A percentile compares a stretch with the other conserved stretches of the same genome.
These are phyloP conservation scores for Gymnopilus dilepis DNA, from an alignment of 768 basidiomycete species.

Conservation along the genomic window DNA sequence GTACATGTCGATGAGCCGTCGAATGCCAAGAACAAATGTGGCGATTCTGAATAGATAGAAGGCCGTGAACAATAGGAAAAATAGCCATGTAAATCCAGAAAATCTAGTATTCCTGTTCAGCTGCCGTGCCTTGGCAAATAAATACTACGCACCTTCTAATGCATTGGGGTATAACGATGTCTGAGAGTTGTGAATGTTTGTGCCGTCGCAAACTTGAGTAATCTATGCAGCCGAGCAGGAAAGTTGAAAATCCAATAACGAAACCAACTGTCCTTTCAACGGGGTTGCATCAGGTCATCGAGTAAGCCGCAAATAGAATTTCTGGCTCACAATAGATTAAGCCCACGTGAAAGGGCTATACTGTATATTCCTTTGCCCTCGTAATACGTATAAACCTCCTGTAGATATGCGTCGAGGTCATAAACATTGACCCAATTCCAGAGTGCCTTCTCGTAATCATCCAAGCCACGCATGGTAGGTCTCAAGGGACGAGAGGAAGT, in stretches of 20 bases:
- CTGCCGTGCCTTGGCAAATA: neutral
- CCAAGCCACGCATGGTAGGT: slow-evolving; percentile 66
- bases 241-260: slow-evolving; percentile 98
- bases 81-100: slow-evolving; percentile 82
- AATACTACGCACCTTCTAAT: slow-evolving; percentile 70
- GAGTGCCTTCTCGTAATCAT: slow-evolving; percentile 87
- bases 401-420: slow-evolving; percentile 93
- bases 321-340: slow-evolving; percentile 90
- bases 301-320: slow-evolving; percentile 20
- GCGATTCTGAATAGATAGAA: slow-evolving; percentile 92
- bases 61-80: slow-evolving; percentile 82
- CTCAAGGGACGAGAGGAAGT: slow-evolving; percentile 42
- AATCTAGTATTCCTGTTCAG: slow-evolving; percentile 53
- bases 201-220: slow-evolving; percentile 80
- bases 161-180: slow-evolving; percentile 84
- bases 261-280: slow-evolving; percentile 89
- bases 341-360: slow-evolving; percentile 85
- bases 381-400: slow-evolving; percentile 96
- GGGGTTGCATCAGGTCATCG: slow-evolving; percentile 9
- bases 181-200: slow-evolving; percentile 69
- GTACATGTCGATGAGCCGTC: slow-evolving; percentile 91
- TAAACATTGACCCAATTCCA: slow-evolving; percentile 99
- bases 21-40: slow-evolving; percentile 74
- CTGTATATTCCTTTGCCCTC: slow-evolving; percentile 96
- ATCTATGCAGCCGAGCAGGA: slow-evolving; percentile 93